Percentiles rank a stretch among this genome's conserved stretches.
Evolutionary conservation across 805 yeast genomes (phyloP).

Genomic region (Candida khao-thaluensis): DNA sequence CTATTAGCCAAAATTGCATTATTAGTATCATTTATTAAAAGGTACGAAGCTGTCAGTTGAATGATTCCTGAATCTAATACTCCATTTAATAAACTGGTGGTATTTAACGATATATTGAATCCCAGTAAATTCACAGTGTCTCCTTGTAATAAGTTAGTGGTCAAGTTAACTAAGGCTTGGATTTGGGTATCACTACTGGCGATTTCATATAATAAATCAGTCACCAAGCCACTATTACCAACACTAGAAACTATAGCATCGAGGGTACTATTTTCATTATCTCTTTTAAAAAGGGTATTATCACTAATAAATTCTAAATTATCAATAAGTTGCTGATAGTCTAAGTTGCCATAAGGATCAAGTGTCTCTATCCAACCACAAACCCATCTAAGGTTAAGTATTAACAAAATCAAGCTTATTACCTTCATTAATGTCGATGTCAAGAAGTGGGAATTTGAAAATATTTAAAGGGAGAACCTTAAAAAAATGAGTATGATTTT

Average conservation of each 20-base stretch:
- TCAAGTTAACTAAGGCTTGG: slow-evolving; percentile 25
- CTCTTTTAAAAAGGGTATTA: slow-evolving; percentile 13
- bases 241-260: slow-evolving; percentile 11
- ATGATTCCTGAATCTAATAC: slow-evolving; percentile 30
- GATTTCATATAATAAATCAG: slow-evolving; percentile 26
- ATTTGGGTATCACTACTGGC: slow-evolving; percentile 31
- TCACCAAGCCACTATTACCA: slow-evolving; percentile 13
- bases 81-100: slow-evolving; percentile 20
- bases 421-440: no score
- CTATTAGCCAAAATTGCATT: slow-evolving; percentile 23
- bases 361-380: slow-evolving; percentile 12
- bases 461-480: not conserved
- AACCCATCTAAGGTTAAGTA: not conserved
- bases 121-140: slow-evolving; percentile 6
- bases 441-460: not conserved
- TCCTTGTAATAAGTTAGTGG: slow-evolving; percentile 17
- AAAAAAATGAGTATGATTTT: slow-evolving; percentile 1
- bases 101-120: slow-evolving; percentile 23
- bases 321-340: slow-evolving; percentile 12
- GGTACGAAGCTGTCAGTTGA: slow-evolving; percentile 21
- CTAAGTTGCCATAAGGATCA: slow-evolving; percentile 12
- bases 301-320: slow-evolving; percentile 13
- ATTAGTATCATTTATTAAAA: slow-evolving; percentile 31
- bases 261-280: slow-evolving; percentile 7
- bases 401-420: not conserved